These are phyloP conservation scores for Kodamaea plutei DNA, from an alignment of 1,139 yeast genomes.

Conservation along the genomic window DNA sequence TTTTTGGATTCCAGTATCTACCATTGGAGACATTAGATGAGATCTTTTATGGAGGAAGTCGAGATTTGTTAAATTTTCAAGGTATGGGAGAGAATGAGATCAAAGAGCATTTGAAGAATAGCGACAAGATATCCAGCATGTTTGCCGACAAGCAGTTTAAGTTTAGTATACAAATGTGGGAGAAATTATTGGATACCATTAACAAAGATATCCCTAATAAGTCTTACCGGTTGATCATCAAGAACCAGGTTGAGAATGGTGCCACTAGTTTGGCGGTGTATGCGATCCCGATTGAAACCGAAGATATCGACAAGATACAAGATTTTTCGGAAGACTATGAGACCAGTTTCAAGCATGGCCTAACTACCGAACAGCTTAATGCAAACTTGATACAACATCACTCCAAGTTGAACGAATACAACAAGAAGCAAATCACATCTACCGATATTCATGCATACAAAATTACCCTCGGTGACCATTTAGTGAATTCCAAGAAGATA, in stretches of 20 bases:
- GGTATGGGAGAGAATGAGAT: conserved; percentile 13
- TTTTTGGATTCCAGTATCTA: conserved; percentile 88
- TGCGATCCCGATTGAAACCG: conserved; percentile 31
- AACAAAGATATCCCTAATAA: conserved; percentile 24
- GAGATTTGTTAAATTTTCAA: conserved; percentile 23
- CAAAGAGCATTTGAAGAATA: conserved; percentile 18
- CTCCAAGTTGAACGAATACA: conserved; percentile 15
- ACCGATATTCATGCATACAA: conserved; percentile 10
- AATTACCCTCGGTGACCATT: conserved; percentile 11
- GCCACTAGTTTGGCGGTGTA: conserved; percentile 22
- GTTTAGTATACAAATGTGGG: conserved; percentile 56
- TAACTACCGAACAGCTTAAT: conserved; percentile 12
- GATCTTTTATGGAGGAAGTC: conserved; percentile 25
- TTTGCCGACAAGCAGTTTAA: conserved; percentile 75
- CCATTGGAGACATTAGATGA: conserved; percentile 70
- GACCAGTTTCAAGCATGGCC: conserved; percentile 20
- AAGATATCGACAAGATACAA: conserved; percentile 24
- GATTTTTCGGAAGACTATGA: conserved; percentile 16
- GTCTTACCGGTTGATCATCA: conserved; percentile 31
- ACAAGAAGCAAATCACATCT: conserved; percentile 8
- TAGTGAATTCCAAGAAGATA: conserved; percentile 11
- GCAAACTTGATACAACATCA: conserved; percentile 16
- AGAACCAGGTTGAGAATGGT: conserved; percentile 20
- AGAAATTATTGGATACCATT: conserved; percentile 43
- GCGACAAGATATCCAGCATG: conserved; percentile 35